phyloP scores from a whole-genome alignment of 164 flowering plant species.

The Liquidambar formosana region DNA sequence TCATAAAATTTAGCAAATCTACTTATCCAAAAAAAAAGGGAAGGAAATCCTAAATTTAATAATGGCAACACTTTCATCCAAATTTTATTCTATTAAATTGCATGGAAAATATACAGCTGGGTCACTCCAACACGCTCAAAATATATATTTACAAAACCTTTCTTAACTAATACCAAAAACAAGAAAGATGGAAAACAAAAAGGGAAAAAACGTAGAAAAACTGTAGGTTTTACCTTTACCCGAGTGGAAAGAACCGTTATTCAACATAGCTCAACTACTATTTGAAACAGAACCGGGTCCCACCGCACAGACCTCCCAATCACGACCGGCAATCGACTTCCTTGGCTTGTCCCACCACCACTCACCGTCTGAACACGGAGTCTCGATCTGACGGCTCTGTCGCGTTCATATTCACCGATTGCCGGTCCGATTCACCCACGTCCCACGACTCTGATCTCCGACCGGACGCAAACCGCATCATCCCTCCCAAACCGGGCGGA shows the following conservation, averaged over 20 bases:
- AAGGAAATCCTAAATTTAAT: too few relatives aligned
- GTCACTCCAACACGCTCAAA: background rate
- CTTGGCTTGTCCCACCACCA: constrained; percentile 6
- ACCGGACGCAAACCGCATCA: constrained; percentile 67
- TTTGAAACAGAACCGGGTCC: constrained; percentile 18
- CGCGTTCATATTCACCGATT: constrained; percentile 1
- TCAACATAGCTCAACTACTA: constrained; percentile 10
- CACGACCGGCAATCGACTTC: constrained; percentile 5
- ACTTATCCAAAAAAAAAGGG: too few relatives aligned
- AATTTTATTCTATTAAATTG: background rate
- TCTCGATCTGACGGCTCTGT: constrained; percentile 15
- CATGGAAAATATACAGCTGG: background rate
- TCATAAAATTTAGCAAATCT: too few relatives aligned
- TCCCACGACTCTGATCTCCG: constrained; percentile 43
- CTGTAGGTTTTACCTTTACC: background rate
- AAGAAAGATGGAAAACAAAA: background rate
- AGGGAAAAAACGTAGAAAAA: background rate
- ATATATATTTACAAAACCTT: background rate
- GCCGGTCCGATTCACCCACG: background rate
- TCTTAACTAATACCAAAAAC: background rate
- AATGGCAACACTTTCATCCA: too few relatives aligned
- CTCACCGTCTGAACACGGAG: constrained; percentile 17
- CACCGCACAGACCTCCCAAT: constrained; percentile 20
- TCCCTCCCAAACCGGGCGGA: constrained; percentile 56
- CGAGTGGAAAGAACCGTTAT: constrained; percentile 1